Evolutionary conservation across 2,329 filamentous ascomycete species (phyloP), one percentile per base, ranked within the genome.

Genomic region (Trichoderma semiorbis): DNA sequence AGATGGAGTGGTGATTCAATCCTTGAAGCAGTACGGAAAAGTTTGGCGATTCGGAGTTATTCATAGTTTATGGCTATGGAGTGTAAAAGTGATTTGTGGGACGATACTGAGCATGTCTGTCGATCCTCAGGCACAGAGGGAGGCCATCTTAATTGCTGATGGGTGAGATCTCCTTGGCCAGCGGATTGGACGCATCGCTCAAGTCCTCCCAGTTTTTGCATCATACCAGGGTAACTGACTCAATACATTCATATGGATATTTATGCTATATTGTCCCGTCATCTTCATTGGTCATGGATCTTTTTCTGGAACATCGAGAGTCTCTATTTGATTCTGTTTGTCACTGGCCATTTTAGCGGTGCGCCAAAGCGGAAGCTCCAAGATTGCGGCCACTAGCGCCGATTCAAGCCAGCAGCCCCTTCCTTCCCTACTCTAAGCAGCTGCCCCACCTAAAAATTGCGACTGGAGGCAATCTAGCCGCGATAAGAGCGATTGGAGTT

Each of bases 401-500:
- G 39, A 43, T 43, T 43, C 39, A 43, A 10, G 18, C 39, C 39
- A 43, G 39, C 16, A 43, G 39, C 5, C 18, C 18, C 1, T 18
- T 43, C 39, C 7, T 43, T 43, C 39, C 53, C 10, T 26, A 3
- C 53, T 12, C 5, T 10, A 11, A 58, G 26, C 10, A 32, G n/a
- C 24, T 32, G 55, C 66, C 66, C 66, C 66, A 69, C 66, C 55
- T 39, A 53, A 64, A 50, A 36, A 53, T 21, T 65, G 62, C 34
- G 62, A 32, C 62, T 30, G 7, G n/a, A 34, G 11, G 28, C 18
- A 28, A 26, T 43, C 36, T 21, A 36, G 36, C 55, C 43, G 32
- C 68, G 60, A 70, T 70, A 70, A 70, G 68, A 70, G 67, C 67
- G 57, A 69, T 69, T 69, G 39, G 43, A 62, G 57, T 26, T 70